These are phyloP conservation scores for Breynia disticha DNA, from an alignment of 441 rosid species.

Conservation along the genomic window DNA sequence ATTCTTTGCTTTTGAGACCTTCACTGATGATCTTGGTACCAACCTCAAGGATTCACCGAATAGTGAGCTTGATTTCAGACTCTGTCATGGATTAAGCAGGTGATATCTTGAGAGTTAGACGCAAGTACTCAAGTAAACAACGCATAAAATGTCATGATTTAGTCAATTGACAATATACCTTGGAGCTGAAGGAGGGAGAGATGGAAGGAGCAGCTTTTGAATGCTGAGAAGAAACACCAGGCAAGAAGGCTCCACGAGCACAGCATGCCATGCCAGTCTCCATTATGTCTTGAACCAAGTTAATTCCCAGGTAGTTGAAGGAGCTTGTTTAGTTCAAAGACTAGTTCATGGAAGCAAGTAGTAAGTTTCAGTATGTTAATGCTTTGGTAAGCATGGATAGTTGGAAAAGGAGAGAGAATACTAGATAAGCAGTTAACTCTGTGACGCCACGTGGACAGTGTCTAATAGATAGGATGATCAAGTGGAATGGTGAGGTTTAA, in stretches of 20 bases:
- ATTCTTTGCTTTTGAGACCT: conserved; percentile 40
- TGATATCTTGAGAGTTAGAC: not conserved
- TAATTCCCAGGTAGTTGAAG: not conserved
- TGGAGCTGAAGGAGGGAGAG: conserved; percentile 48
- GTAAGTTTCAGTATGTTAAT: conserved; percentile 1
- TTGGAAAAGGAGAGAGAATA: conserved; percentile 9
- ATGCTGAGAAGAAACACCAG: conserved; percentile 60
- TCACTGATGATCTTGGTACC: conserved; percentile 46
- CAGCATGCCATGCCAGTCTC: conserved; percentile 62
- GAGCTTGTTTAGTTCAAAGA: not conserved
- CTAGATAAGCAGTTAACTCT: conserved; percentile 42
- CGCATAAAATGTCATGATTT: not conserved
- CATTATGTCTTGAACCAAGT: conserved; percentile 23
- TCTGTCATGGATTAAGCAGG: conserved; percentile 24
- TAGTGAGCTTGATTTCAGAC: conserved; percentile 64
- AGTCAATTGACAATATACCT: conserved; percentile 30
- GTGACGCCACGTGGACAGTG: conserved; percentile 44
- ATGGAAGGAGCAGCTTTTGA: conserved; percentile 47
- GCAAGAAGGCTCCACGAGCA: conserved; percentile 55
- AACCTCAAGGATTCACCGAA: conserved; percentile 64
- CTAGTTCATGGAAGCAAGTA: no score
- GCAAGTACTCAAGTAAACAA: not conserved
- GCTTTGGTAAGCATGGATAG: conserved; percentile 11
- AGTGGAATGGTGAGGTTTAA: conserved; percentile 21
- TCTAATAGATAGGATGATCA: conserved; percentile 26